Evolutionary conservation across 176 grass and related monocot species (phyloP).

Genomic region (Tuctoria greenei): DNA sequence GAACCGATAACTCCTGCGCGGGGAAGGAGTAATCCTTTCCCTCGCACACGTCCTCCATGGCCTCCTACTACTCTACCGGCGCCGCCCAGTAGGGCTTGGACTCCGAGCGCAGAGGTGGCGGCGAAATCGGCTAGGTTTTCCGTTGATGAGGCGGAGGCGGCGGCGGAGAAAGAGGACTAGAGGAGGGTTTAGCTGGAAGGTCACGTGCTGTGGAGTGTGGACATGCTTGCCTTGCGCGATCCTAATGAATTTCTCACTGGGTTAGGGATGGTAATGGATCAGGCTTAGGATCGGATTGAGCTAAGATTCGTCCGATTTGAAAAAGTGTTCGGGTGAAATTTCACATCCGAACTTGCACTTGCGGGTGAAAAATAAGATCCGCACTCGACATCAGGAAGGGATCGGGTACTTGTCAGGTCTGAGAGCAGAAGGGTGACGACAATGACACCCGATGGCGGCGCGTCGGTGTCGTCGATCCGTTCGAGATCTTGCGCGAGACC

Average conservation of each 20-base stretch:
- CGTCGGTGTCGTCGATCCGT: too few relatives aligned
- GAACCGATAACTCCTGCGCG: constrained; percentile 63
- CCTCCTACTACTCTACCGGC: background rate
- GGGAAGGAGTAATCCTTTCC: constrained; percentile 95
- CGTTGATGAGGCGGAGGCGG: background rate
- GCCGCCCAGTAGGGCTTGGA: background rate
- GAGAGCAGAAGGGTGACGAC: too few relatives aligned
- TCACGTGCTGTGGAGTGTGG: constrained; percentile 19
- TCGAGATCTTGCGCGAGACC: too few relatives aligned
- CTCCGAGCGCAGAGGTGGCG: constrained; percentile 8
- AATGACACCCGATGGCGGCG: too few relatives aligned
- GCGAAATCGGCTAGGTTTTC: background rate
- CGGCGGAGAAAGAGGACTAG: background rate
- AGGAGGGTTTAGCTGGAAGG: constrained; percentile 24
- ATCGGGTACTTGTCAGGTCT: too few relatives aligned
- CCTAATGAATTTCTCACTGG: background rate
- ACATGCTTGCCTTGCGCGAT: background rate
- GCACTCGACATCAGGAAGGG: too few relatives aligned
- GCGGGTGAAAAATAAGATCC: too few relatives aligned
- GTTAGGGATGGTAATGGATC: too few relatives aligned
- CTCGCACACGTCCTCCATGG: constrained; percentile 90
- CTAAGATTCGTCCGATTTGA: too few relatives aligned
- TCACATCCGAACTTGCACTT: too few relatives aligned
- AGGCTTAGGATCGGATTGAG: too few relatives aligned
- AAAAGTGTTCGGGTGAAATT: too few relatives aligned